These are phyloP conservation scores for Fraxinus albicans DNA, from an alignment of 305 asterid species.

Conservation along the genomic window DNA sequence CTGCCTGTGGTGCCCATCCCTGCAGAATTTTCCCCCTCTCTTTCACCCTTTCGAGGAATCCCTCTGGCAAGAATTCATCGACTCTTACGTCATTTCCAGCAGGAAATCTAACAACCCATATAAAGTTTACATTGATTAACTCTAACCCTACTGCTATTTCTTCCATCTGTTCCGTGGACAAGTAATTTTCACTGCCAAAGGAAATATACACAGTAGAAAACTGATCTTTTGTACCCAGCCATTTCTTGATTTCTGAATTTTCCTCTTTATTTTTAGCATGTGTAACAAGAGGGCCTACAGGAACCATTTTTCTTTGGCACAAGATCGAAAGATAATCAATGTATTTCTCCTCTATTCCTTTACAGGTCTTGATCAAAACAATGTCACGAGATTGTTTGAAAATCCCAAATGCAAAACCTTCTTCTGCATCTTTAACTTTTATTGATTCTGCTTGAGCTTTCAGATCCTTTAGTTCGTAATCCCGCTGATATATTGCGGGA, in stretches of 20 bases:
- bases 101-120: constrained; percentile 18
- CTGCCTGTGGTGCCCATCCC: constrained; percentile 26
- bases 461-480: neutral
- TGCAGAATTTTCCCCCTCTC: neutral
- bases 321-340: constrained; percentile 27
- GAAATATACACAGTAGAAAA: constrained; percentile 28
- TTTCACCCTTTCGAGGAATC: neutral
- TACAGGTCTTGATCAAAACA: constrained; percentile 28
- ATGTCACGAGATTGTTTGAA: constrained; percentile 16
- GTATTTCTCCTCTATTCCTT: constrained; percentile 32
- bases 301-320: neutral
- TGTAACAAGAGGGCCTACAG: constrained; percentile 24
- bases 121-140: neutral
- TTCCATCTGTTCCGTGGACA: constrained; percentile 16
- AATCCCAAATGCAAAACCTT: neutral
- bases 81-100: neutral
- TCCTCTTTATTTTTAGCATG: neutral
- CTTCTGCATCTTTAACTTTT: constrained; percentile 7
- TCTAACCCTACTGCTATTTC: constrained; percentile 37
- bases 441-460: neutral
- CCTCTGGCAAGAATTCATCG: neutral
- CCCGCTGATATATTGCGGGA: neutral
- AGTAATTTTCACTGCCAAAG: constrained; percentile 31
- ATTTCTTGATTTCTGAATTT: constrained; percentile 20
- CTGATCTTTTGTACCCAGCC: constrained; percentile 13